Evolutionary conservation across 306 rosid species (phyloP), one percentile per base, ranked within the genome.

Genomic region (Prunus fruticosa): DNA sequence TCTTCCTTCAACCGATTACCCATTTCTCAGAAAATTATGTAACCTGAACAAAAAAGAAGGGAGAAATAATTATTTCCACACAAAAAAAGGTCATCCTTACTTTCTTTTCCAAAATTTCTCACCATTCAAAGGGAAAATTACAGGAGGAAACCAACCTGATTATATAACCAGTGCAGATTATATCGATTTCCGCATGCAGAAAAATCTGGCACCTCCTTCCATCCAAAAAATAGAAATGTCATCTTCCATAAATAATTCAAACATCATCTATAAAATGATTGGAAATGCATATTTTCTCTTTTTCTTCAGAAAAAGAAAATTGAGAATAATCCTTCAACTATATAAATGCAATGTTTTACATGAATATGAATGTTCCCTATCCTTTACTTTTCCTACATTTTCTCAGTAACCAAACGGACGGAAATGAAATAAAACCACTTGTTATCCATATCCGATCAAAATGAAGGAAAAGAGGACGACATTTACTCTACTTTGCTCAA

Each of bases 1-100:
- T 90, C 97, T 83, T 92, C 99, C 83, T 87, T 89, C 65, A 81
- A 72, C 66, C 80, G 80, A 71, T 38, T 76, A n/a, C 86, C 80
- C 99, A 92, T 92, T 71, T 76, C 81, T 79, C 78, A 25, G 27
- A 56, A 78, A 58, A 72, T 22, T 41, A 69, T 64, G 6, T 53
- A 61, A 34, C 72, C 76, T 60, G 64, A 76, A 81, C 64, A 76
- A 5, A 30, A n/a, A 20, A 47, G 11, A 58, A 58, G 20, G 32
- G 58, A 60, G 47, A 60, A 20, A 6, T 41, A 11, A 57, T 49
- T 58, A 3, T 60, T 58, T 11, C 77, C 10, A 72, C 53, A 8
- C 27, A 72, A 16, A 25, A 25, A 23, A 12, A 60, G 4, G 63
- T 3, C 8, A n/a, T 16, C 67, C 15, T 67, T 1, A 67, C 41